Percentiles rank a stretch among this genome's conserved stretches.
phyloP scores from a whole-genome alignment of 2,329 filamentous ascomycete genomes.

The Arthroderma sp. region DNA sequence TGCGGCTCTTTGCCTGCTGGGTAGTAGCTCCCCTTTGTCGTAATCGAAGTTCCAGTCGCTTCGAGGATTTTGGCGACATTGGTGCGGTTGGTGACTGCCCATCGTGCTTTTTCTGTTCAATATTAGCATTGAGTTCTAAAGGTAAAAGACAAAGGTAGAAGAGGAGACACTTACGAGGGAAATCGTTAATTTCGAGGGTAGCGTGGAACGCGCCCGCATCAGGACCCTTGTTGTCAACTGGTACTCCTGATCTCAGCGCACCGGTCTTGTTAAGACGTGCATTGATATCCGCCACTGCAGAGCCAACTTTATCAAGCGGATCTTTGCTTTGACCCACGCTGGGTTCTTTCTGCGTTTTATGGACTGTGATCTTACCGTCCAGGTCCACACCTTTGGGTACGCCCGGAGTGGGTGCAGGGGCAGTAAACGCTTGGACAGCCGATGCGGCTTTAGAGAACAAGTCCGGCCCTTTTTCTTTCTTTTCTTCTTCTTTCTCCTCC shows the following conservation, averaged over 20 bases:
- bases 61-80: conserved; percentile 98
- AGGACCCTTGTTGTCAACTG: conserved; percentile 96
- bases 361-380: conserved; percentile 59
- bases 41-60: conserved; percentile 87
- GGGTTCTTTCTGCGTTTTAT: conserved; percentile 50
- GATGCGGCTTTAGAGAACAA: conserved; percentile 48
- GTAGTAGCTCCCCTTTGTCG: conserved; percentile 91
- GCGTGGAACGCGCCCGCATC: conserved; percentile 95
- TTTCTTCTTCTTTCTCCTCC: conserved; percentile 54
- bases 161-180: conserved; percentile 50
- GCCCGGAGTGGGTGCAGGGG: conserved; percentile 23
- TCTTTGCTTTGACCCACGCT: conserved; percentile 39
- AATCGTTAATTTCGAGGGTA: conserved; percentile 97
- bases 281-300: conserved; percentile 85
- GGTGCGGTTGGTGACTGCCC: conserved; percentile 95
- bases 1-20: conserved; percentile 65
- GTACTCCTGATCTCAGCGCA: conserved; percentile 78
- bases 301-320: conserved; percentile 71
- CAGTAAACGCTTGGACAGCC: conserved; percentile 48
- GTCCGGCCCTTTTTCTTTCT: conserved; percentile 50
- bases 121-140: conserved; percentile 6
- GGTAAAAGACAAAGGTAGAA: background rate
- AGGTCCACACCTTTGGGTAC: conserved; percentile 47
- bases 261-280: conserved; percentile 78
- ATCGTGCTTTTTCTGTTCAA: conserved; percentile 67